Evolutionary conservation across 345 rosid species (phyloP).

Genomic region (Litchi chinensis): DNA sequence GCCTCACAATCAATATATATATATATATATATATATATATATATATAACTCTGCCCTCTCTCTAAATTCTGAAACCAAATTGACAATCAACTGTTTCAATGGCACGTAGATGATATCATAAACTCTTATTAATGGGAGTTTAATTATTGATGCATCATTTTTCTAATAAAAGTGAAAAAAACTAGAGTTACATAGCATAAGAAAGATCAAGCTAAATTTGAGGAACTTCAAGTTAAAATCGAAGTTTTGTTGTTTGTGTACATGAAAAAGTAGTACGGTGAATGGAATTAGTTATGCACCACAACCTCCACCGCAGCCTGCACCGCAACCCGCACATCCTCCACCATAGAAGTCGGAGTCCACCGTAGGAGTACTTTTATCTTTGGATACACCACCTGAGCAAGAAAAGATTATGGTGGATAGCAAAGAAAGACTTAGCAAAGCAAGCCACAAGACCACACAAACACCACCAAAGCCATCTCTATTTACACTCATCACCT

Average conservation of each 20-base stretch:
- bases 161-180: no score
- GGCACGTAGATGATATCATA: no score
- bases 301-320: conserved; percentile 44
- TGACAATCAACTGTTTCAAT: no score
- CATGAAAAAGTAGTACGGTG: not conserved
- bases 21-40: no score
- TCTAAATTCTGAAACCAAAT: no score
- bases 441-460: conserved; percentile 40
- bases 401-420: conserved; percentile 57
- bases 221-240: not conserved
- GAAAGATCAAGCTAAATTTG: not conserved
- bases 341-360: conserved; percentile 37
- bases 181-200: not conserved
- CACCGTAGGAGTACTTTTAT: conserved; percentile 19
- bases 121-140: no score
- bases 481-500: conserved; percentile 1
- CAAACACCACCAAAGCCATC: conserved; percentile 7
- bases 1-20: no score
- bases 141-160: no score
- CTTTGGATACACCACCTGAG: conserved; percentile 50
- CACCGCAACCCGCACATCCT: conserved; percentile 50
- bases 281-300: conserved; percentile 36
- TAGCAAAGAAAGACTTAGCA: conserved; percentile 45
- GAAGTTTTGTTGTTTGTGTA: not conserved
- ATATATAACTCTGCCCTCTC: no score